phyloP scores from a whole-genome alignment of 495 filamentous ascomycete species.

The Aspergillus panamensis region DNA sequence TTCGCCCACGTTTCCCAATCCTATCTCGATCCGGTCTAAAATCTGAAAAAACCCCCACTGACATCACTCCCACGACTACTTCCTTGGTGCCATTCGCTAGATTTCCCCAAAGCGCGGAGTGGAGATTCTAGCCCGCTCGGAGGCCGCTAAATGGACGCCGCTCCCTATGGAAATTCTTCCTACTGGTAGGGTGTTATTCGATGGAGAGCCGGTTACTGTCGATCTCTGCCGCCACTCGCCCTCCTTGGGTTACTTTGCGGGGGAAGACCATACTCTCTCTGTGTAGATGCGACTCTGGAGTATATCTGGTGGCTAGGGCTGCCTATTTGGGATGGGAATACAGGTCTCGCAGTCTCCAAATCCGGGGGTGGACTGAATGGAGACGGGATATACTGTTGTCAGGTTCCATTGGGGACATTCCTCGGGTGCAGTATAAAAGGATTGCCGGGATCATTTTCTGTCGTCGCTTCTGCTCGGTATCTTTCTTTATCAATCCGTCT shows the following conservation, averaged over 20 bases:
- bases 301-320: slow-evolving; percentile 17
- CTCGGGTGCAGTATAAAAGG: not conserved
- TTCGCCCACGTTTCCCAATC: not conserved
- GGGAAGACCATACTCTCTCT: slow-evolving; percentile 6
- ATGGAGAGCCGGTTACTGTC: slow-evolving; percentile 1
- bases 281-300: slow-evolving; percentile 3
- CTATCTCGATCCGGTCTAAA: not conserved
- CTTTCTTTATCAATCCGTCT: not conserved
- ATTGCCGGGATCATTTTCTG: not conserved
- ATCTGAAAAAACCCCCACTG: not conserved
- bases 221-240: slow-evolving; percentile 3
- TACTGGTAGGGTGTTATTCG: not conserved
- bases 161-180: not conserved
- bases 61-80: slow-evolving; percentile 5
- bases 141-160: not conserved
- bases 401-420: not conserved
- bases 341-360: not conserved
- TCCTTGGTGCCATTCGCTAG: not conserved
- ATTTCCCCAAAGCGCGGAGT: not conserved
- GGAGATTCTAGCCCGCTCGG: not conserved
- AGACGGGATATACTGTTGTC: not conserved
- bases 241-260: slow-evolving; percentile 2
- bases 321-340: slow-evolving; percentile 11
- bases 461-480: not conserved
- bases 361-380: not conserved